These are phyloP conservation scores for Populus davidiana DNA, from an alignment of 345 rosid genomes.

Conservation along the genomic window DNA sequence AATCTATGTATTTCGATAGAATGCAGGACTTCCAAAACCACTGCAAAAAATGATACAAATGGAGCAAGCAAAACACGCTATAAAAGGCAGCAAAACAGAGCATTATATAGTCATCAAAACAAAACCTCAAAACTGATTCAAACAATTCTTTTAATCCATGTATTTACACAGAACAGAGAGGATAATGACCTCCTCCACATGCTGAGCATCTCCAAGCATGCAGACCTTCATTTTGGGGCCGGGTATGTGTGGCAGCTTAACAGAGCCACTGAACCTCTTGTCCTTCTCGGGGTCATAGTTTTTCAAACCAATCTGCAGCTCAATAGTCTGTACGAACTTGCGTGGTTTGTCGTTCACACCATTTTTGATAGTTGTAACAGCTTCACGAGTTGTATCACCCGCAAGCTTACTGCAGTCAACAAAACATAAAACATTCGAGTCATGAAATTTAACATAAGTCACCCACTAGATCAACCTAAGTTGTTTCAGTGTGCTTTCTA, in stretches of 20 bases:
- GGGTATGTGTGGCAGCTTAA: slow-evolving; percentile 85
- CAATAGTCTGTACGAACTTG: slow-evolving; percentile 81
- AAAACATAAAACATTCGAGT: too few species aligned
- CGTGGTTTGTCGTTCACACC: slow-evolving; percentile 61
- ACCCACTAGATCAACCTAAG: background rate
- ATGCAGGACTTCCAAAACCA: background rate
- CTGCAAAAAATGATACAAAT: background rate
- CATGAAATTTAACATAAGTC: background rate
- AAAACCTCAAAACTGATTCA: background rate
- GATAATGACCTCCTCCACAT: slow-evolving; percentile 71
- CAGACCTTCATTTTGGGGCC: slow-evolving; percentile 92
- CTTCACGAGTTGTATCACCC: slow-evolving; percentile 84
- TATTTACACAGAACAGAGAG: background rate
- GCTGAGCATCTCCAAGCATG: slow-evolving; percentile 97
- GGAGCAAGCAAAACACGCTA: background rate
- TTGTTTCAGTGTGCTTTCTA: background rate
- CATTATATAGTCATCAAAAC: too few species aligned
- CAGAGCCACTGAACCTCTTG: slow-evolving; percentile 89
- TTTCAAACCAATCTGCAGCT: slow-evolving; percentile 90
- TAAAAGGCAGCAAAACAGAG: too few species aligned
- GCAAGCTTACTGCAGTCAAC: slow-evolving; percentile 70
- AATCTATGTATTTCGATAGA: background rate
- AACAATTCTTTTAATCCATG: background rate
- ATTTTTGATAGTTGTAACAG: slow-evolving; percentile 50
- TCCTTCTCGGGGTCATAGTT: slow-evolving; percentile 96